Conservation (phyloP, 352 stramenopile species). For the Globisporangium heterothallicum region DNA sequence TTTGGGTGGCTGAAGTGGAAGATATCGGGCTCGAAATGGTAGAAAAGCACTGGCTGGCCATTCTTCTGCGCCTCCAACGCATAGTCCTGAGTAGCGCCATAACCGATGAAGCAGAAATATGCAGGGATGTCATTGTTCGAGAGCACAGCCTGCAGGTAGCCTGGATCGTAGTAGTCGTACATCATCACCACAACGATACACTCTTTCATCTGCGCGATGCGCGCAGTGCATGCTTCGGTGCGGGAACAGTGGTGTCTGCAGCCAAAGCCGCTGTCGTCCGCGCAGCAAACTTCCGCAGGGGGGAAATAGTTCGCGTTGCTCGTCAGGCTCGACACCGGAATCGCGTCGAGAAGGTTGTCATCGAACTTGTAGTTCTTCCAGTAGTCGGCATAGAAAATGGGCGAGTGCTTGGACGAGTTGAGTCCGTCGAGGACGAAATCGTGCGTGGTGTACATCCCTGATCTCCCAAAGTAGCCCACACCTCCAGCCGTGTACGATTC, state of each 20-base stretch:
- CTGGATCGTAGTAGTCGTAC: slow-evolving; percentile 32
- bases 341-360: slow-evolving; percentile 27
- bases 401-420: neutral
- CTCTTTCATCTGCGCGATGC: slow-evolving; percentile 21
- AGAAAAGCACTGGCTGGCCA: slow-evolving; percentile 35
- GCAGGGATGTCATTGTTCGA: slow-evolving; percentile 43
- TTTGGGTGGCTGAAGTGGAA: slow-evolving; percentile 34
- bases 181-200: slow-evolving; percentile 52
- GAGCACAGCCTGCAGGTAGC: slow-evolving; percentile 39
- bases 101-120: slow-evolving; percentile 64
- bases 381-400: slow-evolving; percentile 30
- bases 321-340: too few relatives aligned
- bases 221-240: slow-evolving; percentile 34
- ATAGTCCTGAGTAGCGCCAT: slow-evolving; percentile 28
- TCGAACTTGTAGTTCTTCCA: slow-evolving; percentile 46
- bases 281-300: slow-evolving; percentile 18
- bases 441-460: slow-evolving; percentile 41
- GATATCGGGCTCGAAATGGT: slow-evolving; percentile 45
- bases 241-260: slow-evolving; percentile 44
- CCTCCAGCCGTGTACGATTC: slow-evolving; percentile 32
- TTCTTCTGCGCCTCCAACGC: slow-evolving; percentile 21
- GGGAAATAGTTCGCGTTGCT: slow-evolving; percentile 23
- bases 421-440: slow-evolving; percentile 24
- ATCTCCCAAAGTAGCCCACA: slow-evolving; percentile 34
- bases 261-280: slow-evolving; percentile 28